Evolutionary conservation across 2,329 filamentous ascomycete genomes (phyloP), one percentile per base, ranked within the genome.

Genomic region (Diplodia sapinea): DNA sequence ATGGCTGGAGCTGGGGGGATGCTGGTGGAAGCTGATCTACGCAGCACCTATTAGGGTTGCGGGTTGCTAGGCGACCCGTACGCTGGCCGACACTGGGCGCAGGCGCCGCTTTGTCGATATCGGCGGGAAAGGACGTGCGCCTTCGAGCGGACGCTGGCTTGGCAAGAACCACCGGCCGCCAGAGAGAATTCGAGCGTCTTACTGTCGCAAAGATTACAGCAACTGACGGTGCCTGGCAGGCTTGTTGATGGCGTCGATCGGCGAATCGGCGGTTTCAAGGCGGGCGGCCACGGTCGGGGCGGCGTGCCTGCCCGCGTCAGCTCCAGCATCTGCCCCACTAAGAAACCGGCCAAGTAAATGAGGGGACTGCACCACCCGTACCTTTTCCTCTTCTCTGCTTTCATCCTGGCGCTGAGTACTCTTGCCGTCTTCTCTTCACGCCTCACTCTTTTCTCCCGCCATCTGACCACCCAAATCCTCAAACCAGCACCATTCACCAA

Each of bases 351-450:
- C 56, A 67, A 47, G 56, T 62, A 61, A 51, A 67, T 67, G 65
- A 67, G 56, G 65, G 55, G 65, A 59, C 56, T 67, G 15, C 43
- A 55, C 49, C 31, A 57, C 33, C 49, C 65, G 47, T 61, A 57
- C 72, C 74, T 78, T 69, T 73, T 66, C 54, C 29, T 52, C 57
- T 77, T 76, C 74, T 70, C 61, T 76, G 29, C 62, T 77, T 36
- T 71, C 57, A 74, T 70, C 66, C 69, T 77, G 63, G 73, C 73
- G 69, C 66, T 72, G 47, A 68, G 71, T 61, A 71, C 47, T 36
- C 43, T 67, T 29, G 49, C 52, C 13, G 61, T 68, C 17, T 62
- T 69, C 40, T 66, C 73, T 71, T 69, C 71, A 70, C 73, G 70
- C 72, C 65, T 71, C 64, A 31, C 66, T 52, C 66, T 67, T 40